Evolutionary conservation across 495 filamentous ascomycete species (phyloP).

Genomic region (Aspergillus ellipticus): DNA sequence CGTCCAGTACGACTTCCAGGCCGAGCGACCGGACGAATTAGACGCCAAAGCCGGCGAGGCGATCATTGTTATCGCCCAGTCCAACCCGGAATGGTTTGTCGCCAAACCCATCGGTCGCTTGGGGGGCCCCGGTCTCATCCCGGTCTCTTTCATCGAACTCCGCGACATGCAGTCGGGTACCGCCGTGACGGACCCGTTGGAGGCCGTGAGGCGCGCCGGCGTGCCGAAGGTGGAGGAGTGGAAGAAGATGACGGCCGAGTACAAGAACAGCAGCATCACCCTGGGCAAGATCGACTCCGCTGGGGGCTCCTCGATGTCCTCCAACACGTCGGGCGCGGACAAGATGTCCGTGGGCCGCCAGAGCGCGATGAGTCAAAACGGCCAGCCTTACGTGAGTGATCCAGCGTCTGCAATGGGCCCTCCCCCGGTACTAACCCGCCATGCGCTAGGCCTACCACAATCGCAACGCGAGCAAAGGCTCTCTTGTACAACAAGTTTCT

Average conservation of each 20-base stretch:
- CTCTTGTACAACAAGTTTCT: conserved; percentile 27
- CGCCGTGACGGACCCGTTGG: conserved; percentile 76
- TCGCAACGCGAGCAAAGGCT: conserved; percentile 44
- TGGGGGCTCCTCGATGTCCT: conserved; percentile 35
- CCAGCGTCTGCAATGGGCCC: not conserved
- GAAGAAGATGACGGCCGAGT: conserved; percentile 99
- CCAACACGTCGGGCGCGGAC: conserved; percentile 68
- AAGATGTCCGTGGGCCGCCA: conserved; percentile 65
- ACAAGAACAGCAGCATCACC: conserved; percentile 98
- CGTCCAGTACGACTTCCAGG: conserved; percentile 95
- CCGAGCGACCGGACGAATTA: conserved; percentile 90
- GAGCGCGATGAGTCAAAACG: conserved; percentile 38
- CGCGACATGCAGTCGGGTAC: conserved; percentile 86
- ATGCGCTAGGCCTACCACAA: conserved; percentile 40
- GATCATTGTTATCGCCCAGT: conserved; percentile 97
- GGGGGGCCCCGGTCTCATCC: conserved; percentile 91
- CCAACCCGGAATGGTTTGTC: conserved; percentile 99
- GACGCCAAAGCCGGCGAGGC: conserved; percentile 93
- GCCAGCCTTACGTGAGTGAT: conserved; percentile 47
- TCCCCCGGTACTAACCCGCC: not conserved
- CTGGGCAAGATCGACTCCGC: conserved; percentile 79
- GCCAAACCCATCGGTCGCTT: conserved; percentile 95
- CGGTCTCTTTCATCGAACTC: conserved; percentile 95
- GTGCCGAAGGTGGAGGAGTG: conserved; percentile 98
- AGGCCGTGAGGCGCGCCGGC: conserved; percentile 82